These are phyloP conservation scores for Athelia psychrophila DNA, from an alignment of 1,284 basidiomycete genomes.

Conservation along the genomic window DNA sequence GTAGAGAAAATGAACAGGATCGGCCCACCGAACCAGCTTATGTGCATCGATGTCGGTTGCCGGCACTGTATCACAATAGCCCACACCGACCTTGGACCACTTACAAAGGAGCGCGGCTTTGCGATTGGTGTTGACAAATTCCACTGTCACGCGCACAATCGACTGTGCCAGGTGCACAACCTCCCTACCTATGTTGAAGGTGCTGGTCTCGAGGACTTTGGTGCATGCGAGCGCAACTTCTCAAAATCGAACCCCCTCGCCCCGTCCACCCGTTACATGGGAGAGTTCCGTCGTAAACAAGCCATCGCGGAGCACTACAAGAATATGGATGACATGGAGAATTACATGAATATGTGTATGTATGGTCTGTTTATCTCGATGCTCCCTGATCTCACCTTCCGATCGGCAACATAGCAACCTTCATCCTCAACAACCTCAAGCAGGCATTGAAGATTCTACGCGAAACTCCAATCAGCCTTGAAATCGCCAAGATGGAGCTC, in stretches of 20 bases:
- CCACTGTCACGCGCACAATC: slow-evolving; percentile 14
- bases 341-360: slow-evolving; percentile 12
- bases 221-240: slow-evolving; percentile 11
- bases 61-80: slow-evolving; percentile 9
- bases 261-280: slow-evolving; percentile 3
- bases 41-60: slow-evolving; percentile 13
- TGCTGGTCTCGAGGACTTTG: slow-evolving; percentile 11
- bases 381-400: background rate
- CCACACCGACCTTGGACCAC: slow-evolving; percentile 8
- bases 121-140: slow-evolving; percentile 5
- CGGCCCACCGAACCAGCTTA: background rate
- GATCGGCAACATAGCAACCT: slow-evolving; percentile 1
- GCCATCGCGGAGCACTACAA: slow-evolving; percentile 10
- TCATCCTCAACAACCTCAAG: slow-evolving; percentile 6
- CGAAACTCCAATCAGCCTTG: background rate
- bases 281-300: slow-evolving; percentile 14
- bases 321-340: slow-evolving; percentile 14
- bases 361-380: background rate
- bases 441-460: slow-evolving; percentile 6
- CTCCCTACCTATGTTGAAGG: slow-evolving; percentile 11
- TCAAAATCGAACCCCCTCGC: slow-evolving; percentile 15
- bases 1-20: background rate
- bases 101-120: slow-evolving; percentile 1
- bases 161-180: slow-evolving; percentile 3
- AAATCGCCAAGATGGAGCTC: background rate